Conservation (phyloP, 768 basidiomycete genomes). For the Tricholoma hemisulphureum region DNA sequence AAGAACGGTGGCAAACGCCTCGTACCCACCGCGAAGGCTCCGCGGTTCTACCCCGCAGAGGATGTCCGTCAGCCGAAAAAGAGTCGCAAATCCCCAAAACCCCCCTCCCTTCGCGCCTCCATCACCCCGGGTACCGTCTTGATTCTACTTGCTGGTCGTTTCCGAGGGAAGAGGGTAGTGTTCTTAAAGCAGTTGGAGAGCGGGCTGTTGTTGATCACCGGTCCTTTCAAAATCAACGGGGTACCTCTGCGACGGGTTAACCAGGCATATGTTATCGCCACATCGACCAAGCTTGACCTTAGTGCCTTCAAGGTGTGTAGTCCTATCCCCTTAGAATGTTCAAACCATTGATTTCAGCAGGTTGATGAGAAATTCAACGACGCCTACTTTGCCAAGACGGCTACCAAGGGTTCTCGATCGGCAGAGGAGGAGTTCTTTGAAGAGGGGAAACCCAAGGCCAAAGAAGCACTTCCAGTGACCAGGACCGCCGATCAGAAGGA, state of each 20-base stretch:
- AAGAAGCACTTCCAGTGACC: slow-evolving; percentile 81
- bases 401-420: slow-evolving; percentile 64
- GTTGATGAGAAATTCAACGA: slow-evolving; percentile 90
- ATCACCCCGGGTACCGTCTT: slow-evolving; percentile 94
- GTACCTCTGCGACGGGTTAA: slow-evolving; percentile 97
- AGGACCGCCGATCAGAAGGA: slow-evolving; percentile 91
- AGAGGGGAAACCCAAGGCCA: slow-evolving; percentile 88
- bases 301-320: slow-evolving; percentile 65
- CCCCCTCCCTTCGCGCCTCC: slow-evolving; percentile 74
- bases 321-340: neutral
- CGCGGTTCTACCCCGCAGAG: slow-evolving; percentile 93
- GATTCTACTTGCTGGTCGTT: slow-evolving; percentile 96
- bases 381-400: slow-evolving; percentile 85
- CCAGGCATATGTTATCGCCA: slow-evolving; percentile 98
- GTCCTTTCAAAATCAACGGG: slow-evolving; percentile 97
- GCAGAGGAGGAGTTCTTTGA: slow-evolving; percentile 98
- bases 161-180: slow-evolving; percentile 97
- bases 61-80: slow-evolving; percentile 90
- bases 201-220: slow-evolving; percentile 92
- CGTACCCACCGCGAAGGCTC: slow-evolving; percentile 81
- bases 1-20: slow-evolving; percentile 90
- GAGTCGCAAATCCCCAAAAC: slow-evolving; percentile 82
- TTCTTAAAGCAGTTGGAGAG: slow-evolving; percentile 94
- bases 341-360: slow-evolving; percentile 36
- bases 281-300: slow-evolving; percentile 90